Evolutionary conservation across 2,329 filamentous ascomycete genomes (phyloP).

Genomic region (Pseudocercospora crystallina): DNA sequence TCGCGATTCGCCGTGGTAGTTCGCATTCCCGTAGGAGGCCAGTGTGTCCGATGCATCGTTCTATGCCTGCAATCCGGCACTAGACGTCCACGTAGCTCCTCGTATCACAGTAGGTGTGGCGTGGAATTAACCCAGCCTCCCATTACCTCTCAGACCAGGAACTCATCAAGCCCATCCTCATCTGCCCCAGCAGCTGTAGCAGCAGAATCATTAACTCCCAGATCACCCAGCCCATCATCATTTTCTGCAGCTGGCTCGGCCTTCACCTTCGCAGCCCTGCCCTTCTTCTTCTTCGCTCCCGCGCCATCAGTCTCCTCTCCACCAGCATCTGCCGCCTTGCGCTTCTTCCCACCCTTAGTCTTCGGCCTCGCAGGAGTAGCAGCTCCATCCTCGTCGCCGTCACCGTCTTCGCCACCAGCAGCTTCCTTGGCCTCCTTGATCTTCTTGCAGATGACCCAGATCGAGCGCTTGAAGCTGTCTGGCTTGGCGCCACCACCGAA

Average conservation of each 20-base stretch:
- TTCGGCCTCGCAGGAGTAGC: constrained; percentile 8
- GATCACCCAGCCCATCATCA: neutral
- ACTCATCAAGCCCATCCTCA: constrained; percentile 7
- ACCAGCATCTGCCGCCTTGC: constrained; percentile 14
- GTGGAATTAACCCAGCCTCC: neutral
- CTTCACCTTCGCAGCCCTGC: constrained; percentile 10
- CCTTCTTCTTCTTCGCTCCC: constrained; percentile 8
- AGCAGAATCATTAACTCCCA: neutral
- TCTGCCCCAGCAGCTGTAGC: neutral
- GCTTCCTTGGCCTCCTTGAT: constrained; percentile 20
- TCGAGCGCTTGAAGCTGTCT: constrained; percentile 23
- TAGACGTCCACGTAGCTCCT: too few species aligned
- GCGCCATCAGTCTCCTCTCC: neutral
- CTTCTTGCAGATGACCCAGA: constrained; percentile 27
- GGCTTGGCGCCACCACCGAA: constrained; percentile 18
- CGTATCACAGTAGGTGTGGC: too few species aligned
- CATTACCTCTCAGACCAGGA: constrained; percentile 1
- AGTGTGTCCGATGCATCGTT: too few species aligned
- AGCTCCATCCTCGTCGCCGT: neutral
- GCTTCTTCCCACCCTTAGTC: constrained; percentile 11
- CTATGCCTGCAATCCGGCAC: too few species aligned
- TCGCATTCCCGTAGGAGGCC: too few species aligned
- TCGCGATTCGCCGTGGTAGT: too few species aligned
- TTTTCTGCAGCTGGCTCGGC: constrained; percentile 1
- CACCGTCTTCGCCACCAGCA: neutral